phyloP scores from a whole-genome alignment of 805 yeast species.

The Tetrapisispora phaffii region DNA sequence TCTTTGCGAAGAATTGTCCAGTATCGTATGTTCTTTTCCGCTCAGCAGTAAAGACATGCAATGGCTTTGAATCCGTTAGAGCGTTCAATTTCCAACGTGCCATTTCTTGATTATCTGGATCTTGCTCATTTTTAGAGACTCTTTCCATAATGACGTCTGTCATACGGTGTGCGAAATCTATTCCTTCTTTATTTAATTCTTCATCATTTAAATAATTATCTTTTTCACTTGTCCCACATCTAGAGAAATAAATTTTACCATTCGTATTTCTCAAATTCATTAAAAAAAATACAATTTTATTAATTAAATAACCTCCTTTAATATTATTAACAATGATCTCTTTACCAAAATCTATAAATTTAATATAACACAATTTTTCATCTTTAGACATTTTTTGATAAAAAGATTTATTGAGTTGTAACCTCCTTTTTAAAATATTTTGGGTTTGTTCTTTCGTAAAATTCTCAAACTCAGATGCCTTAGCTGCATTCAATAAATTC shows the following conservation, averaged over 20 bases:
- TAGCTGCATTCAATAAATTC: constrained; percentile 76
- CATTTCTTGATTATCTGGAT: neutral
- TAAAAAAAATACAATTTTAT: constrained; percentile 82
- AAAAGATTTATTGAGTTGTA: constrained; percentile 53
- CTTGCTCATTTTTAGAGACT: constrained; percentile 13
- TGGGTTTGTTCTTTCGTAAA: constrained; percentile 71
- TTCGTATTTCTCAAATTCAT: constrained; percentile 82
- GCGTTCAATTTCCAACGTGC: neutral
- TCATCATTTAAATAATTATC: constrained; percentile 68
- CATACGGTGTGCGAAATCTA: constrained; percentile 53
- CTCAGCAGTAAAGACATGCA: constrained; percentile 87
- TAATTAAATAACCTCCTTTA: constrained; percentile 78
- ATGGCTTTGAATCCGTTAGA: neutral
- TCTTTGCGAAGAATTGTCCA: constrained; percentile 50
- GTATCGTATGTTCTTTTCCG: constrained; percentile 76
- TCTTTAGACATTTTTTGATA: constrained; percentile 63
- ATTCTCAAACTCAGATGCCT: constrained; percentile 76
- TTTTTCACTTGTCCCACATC: constrained; percentile 48
- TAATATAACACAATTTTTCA: constrained; percentile 58
- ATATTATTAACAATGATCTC: constrained; percentile 68
- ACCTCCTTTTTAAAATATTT: constrained; percentile 64
- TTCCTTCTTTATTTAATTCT: constrained; percentile 66
- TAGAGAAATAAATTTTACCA: constrained; percentile 88
- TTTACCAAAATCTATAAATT: constrained; percentile 86
- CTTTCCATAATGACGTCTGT: constrained; percentile 42